Evolutionary conservation across 108 stramenopile genomes (phyloP).

Genomic region (Nannochloropsis granulata): DNA sequence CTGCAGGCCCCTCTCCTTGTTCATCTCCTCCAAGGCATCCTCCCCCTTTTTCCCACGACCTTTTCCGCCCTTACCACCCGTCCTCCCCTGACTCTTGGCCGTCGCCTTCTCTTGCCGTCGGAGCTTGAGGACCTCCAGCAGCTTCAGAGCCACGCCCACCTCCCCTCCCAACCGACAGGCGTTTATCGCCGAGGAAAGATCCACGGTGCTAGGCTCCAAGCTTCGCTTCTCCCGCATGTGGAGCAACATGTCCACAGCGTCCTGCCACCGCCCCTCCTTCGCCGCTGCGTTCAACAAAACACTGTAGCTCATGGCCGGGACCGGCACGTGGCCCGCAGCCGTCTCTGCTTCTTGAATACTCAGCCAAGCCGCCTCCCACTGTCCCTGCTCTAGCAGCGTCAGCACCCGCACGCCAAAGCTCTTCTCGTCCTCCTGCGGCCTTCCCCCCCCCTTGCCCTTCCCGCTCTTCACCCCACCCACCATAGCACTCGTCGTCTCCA

Average conservation of each 20-base stretch:
- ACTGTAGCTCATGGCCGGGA: neutral
- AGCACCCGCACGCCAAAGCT: neutral
- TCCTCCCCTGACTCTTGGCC: no score
- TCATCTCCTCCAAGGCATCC: neutral
- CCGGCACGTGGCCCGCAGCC: neutral
- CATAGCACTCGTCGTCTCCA: neutral
- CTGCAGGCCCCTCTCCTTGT: neutral
- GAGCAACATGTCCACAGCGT: neutral
- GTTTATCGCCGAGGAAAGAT: neutral
- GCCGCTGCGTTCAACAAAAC: neutral
- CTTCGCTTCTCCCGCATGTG: neutral
- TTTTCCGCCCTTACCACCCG: no score
- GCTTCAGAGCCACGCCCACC: neutral
- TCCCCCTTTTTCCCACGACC: neutral
- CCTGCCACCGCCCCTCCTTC: neutral
- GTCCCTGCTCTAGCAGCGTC: neutral
- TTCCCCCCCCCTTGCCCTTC: neutral
- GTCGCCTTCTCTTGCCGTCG: neutral
- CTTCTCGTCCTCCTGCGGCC: neutral
- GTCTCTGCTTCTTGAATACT: neutral
- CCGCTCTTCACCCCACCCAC: neutral
- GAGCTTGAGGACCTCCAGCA: neutral
- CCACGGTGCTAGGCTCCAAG: neutral
- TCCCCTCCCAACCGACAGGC: neutral
- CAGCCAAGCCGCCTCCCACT: neutral